Percentiles rank a stretch among this genome's conserved stretches.
Conservation (phyloP, 257 asterid species). For the Craterostigma plantagineum region DNA sequence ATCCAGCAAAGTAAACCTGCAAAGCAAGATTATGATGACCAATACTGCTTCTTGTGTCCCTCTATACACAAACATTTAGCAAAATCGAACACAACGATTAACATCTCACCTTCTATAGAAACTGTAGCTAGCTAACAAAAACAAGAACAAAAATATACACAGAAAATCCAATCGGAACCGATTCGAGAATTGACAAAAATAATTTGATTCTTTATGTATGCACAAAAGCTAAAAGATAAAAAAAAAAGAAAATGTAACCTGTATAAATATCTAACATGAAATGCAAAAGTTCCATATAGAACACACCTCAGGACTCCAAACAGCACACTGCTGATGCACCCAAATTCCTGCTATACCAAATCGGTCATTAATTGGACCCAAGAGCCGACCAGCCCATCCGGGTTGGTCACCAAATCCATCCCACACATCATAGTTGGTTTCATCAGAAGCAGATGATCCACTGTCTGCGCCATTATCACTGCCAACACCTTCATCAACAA, state of each 20-base stretch:
- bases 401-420: conserved; percentile 96
- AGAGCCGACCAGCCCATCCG: conserved; percentile 92
- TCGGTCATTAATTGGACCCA: conserved; percentile 93
- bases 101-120: no score
- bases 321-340: conserved; percentile 99
- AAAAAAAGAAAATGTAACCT: no score
- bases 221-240: no score
- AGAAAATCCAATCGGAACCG: no score
- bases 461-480: conserved; percentile 75
- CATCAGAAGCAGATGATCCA: conserved; percentile 83
- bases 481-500: conserved; percentile 39
- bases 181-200: no score
- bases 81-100: no score
- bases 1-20: conserved; percentile 97
- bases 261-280: no score
- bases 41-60: no score
- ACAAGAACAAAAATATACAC: no score
- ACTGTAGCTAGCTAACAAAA: no score
- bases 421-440: conserved; percentile 71
- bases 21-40: not conserved
- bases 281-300: not conserved
- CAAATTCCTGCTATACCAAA: conserved; percentile 95
- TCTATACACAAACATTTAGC: no score
- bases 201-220: no score
- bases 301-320: conserved; percentile 99